Evolutionary conservation across 2,329 filamentous ascomycete genomes (phyloP).

Genomic region (Botrytis elliptica): DNA sequence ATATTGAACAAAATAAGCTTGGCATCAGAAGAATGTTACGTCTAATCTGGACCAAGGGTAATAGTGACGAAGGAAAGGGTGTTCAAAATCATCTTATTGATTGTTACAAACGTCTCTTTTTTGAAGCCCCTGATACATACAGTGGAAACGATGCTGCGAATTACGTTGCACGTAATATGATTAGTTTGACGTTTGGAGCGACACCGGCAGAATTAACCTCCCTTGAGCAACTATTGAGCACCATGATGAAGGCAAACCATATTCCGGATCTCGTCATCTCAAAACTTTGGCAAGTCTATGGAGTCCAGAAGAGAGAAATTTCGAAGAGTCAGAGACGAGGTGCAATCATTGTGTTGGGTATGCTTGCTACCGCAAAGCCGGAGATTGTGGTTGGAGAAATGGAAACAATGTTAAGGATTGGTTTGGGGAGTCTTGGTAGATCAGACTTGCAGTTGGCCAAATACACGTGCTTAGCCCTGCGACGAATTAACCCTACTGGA

Average conservation of each 20-base stretch:
- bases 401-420: slow-evolving; percentile 88
- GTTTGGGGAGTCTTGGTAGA: slow-evolving; percentile 76
- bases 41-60: slow-evolving; percentile 98
- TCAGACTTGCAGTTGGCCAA: slow-evolving; percentile 86
- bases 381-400: slow-evolving; percentile 94
- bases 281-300: slow-evolving; percentile 97
- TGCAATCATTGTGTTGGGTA: slow-evolving; percentile 93
- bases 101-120: slow-evolving; percentile 93
- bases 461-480: slow-evolving; percentile 90
- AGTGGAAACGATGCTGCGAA: slow-evolving; percentile 87
- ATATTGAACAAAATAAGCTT: slow-evolving; percentile 86
- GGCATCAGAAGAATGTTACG: slow-evolving; percentile 95
- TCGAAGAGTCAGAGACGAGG: slow-evolving; percentile 87
- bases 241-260: slow-evolving; percentile 94
- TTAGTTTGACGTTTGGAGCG: slow-evolving; percentile 93
- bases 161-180: slow-evolving; percentile 97
- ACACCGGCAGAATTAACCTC: slow-evolving; percentile 94
- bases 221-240: slow-evolving; percentile 88
- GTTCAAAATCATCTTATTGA: slow-evolving; percentile 96
- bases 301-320: slow-evolving; percentile 88
- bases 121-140: slow-evolving; percentile 88
- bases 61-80: slow-evolving; percentile 97
- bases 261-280: slow-evolving; percentile 82
- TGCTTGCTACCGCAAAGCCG: slow-evolving; percentile 89
- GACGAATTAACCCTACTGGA: slow-evolving; percentile 82